Conservation (phyloP, 2,329 filamentous ascomycete species). For the Gnomoniopsis smithogilvyi region DNA sequence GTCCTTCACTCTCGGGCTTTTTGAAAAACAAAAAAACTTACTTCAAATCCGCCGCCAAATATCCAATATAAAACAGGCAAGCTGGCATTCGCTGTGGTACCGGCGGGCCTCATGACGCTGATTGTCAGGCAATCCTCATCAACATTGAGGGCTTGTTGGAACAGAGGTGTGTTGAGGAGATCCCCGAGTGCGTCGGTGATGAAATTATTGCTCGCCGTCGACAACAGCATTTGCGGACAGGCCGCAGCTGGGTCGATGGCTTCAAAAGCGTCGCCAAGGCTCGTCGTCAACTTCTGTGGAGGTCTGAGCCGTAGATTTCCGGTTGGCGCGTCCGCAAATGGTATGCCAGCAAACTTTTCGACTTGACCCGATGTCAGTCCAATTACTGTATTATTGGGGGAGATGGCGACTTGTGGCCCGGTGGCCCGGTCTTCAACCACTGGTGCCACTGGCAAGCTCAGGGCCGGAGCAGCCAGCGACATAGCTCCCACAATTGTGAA, state of each 20-base stretch:
- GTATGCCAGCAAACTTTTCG: constrained; percentile 71
- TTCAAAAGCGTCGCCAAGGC: constrained; percentile 55
- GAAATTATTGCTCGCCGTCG: constrained; percentile 37
- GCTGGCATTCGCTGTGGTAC: constrained; percentile 37
- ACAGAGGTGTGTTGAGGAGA: constrained; percentile 51
- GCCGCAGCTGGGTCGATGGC: constrained; percentile 56
- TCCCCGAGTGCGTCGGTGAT: constrained; percentile 44
- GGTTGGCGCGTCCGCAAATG: constrained; percentile 68
- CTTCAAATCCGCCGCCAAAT: constrained; percentile 48
- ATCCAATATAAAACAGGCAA: constrained; percentile 58
- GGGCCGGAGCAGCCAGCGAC: neutral
- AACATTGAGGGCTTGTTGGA: constrained; percentile 36
- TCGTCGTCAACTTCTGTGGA: constrained; percentile 56
- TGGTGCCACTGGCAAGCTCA: neutral
- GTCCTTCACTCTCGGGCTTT: neutral
- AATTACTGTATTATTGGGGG: constrained; percentile 39
- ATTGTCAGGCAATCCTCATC: constrained; percentile 45
- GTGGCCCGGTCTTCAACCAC: neutral
- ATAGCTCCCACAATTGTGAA: neutral
- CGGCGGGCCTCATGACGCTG: constrained; percentile 43
- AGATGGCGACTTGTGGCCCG: neutral
- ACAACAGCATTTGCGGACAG: constrained; percentile 70
- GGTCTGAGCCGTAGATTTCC: constrained; percentile 65
- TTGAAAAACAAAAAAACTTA: neutral
- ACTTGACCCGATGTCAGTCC: constrained; percentile 43